Evolutionary conservation across 2,329 filamentous ascomycete genomes (phyloP), one percentile per base, ranked within the genome.

Genomic region (Ophiostoma fasciatum): DNA sequence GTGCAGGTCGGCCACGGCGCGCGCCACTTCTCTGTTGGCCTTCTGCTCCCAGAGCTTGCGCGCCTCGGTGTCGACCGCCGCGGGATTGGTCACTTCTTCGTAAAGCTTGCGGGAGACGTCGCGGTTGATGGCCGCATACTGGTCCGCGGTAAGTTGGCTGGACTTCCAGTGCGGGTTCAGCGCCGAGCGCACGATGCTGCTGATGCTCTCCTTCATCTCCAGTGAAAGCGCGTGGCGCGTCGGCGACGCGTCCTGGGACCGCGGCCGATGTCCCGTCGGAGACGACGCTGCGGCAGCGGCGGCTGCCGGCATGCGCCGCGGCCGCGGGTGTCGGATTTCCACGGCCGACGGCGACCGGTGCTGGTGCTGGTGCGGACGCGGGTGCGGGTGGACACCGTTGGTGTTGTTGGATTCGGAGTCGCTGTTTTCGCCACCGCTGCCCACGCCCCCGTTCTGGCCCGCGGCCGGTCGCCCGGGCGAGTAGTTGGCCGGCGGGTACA

Each of bases 111-210:
- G 78, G 28, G 84, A 94, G 23, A 96, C 77, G 41, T 81, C 78
- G 43, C 85, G 78, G 53, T 96, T 96, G 58, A 96, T 94, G 38
- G 75, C 74, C 3, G 83, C 88, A 55, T 93, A 98, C 56, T 94
- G 80, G 41, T 94, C 82, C 46, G 85, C 82, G 14, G 78, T 84
- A 42, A 96, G 69, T 43, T 78, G 72, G 47, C 80, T 78, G 28
- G 78, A 78, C 43, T 77, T 71, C 64, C 88, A 96, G 45, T 84
- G 72, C 22, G 87, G 84, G 47, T 82, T 82, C 29, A 98, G 63
- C 6, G 82, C 83, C 28, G 69, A 64, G 45, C 83, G 82, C 47
- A 96, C 90, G 58, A 96, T 84, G 47, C 77, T 78, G 52, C 85
- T 88, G 45, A 98, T 80, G 50, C 77, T 84, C 46, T 82, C 77